Percentiles rank a stretch among this genome's conserved stretches.
These are phyloP conservation scores for Myxozyma geophila DNA, from an alignment of 805 yeast species.

Conservation along the genomic window DNA sequence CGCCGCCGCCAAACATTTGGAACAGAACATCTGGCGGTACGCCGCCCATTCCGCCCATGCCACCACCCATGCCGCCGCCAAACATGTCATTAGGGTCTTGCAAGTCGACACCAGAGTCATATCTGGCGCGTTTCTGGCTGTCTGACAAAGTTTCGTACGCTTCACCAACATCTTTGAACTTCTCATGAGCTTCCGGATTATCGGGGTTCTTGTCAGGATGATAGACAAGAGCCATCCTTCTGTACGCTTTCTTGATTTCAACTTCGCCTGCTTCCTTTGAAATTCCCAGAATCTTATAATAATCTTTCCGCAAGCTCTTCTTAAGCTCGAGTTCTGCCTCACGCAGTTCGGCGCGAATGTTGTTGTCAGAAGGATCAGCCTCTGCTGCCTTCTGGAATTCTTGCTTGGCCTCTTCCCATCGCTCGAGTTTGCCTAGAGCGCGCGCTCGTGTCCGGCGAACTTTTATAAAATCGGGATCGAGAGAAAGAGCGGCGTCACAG, in stretches of 20 bases:
- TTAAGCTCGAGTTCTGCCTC: constrained; percentile 51
- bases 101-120: constrained; percentile 86
- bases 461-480: constrained; percentile 73
- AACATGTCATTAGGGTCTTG: constrained; percentile 61
- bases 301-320: constrained; percentile 52
- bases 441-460: constrained; percentile 52
- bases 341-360: constrained; percentile 46
- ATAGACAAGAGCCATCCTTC: constrained; percentile 71
- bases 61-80: constrained; percentile 52
- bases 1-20: constrained; percentile 49
- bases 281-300: constrained; percentile 68
- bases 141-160: constrained; percentile 90
- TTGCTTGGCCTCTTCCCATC: constrained; percentile 48
- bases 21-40: constrained; percentile 44
- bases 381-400: constrained; percentile 48
- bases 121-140: constrained; percentile 82
- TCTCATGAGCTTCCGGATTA: constrained; percentile 86
- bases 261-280: constrained; percentile 54
- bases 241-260: constrained; percentile 76
- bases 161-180: constrained; percentile 86
- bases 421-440: constrained; percentile 47
- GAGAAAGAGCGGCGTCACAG: constrained; percentile 66
- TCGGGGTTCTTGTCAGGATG: constrained; percentile 89
- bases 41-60: constrained; percentile 51
- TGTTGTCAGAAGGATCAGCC: constrained; percentile 45